Base-by-base conservation (phyloP, 352 stramenopile species). In the Pythium coloratum region DNA sequence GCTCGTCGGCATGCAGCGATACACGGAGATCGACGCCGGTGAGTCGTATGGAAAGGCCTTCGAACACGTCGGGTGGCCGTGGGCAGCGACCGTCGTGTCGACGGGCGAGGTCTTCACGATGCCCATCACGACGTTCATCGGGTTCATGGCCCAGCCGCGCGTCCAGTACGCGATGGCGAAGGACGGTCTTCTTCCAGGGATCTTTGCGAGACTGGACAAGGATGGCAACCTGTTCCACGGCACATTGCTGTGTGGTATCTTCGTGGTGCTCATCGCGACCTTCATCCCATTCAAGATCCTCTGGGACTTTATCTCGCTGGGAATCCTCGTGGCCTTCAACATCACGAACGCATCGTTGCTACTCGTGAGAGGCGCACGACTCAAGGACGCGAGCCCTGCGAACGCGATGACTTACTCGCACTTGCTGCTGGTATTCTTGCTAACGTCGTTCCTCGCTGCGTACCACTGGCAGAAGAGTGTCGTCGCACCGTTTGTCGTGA, bases 71-170 rank as follows among this genome's bases (percentile, higher is more conserved):
- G 86, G 86, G 0, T 74, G 76, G 68, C 46, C 77, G 6, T 91
- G 89, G 89, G 85, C 88, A 0, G 86, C 87, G 30, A 86, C 96
- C 3, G 75, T 98, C 51, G 88, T 97, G 3, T 86, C 90, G 2
- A 86, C 85, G 3, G 96, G 96, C 26, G 96, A 99, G 71, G 81
- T 99, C 3, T 67, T 98, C 32, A 98, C 94, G 16, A 95, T 99
- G 75, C 96, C 96, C 0, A 89, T 99, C 42, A 97, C 97, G n/a
- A 89, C 97, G 7, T 89, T 99, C 40, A 96, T 99, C 36, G 95
- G 90, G 13, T 96, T 98, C 44, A 73, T 98, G 32, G 94, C 96
- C 4, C 96, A 99, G 69, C 95, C 95, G 4, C 81, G 92, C 6
- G 82, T 95, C 49, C 77, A 88, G 66, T 98, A 93, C 69, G 93